Percentiles rank a stretch among this genome's conserved stretches.
Evolutionary conservation across 768 basidiomycete species (phyloP).

Genomic region (Mrakia gelida): DNA sequence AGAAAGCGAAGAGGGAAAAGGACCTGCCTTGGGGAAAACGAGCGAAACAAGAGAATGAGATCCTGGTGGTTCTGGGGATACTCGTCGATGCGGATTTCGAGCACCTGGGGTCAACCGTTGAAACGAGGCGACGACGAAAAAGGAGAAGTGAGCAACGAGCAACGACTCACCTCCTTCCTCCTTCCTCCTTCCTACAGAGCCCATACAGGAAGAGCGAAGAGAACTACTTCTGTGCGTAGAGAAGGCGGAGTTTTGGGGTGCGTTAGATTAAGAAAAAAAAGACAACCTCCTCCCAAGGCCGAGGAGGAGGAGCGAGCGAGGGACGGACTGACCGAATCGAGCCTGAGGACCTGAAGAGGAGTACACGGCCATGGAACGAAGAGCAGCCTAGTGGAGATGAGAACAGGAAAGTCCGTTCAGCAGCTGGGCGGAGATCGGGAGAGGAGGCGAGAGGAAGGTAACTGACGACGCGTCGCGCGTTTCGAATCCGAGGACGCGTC

Average conservation of each 20-base stretch:
- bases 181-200: background rate
- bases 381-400: background rate
- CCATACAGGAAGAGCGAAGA: background rate
- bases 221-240: background rate
- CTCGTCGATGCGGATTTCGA: no score
- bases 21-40: background rate
- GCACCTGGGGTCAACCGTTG: background rate
- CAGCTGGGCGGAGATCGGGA: background rate
- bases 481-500: no score
- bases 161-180: background rate
- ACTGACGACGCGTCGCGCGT: background rate
- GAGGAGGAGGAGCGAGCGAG: background rate
- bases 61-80: no score
- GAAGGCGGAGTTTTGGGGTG: background rate
- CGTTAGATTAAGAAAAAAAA: no score
- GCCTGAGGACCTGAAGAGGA: background rate
- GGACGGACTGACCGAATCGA: background rate
- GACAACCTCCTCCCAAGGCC: background rate
- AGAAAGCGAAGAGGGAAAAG: background rate
- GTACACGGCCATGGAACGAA: background rate
- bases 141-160: background rate
- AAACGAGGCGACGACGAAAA: background rate
- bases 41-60: background rate
- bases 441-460: background rate
- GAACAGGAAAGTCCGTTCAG: background rate